Conservation (phyloP, 768 basidiomycete species). For the Lenzites betulinus region DNA sequence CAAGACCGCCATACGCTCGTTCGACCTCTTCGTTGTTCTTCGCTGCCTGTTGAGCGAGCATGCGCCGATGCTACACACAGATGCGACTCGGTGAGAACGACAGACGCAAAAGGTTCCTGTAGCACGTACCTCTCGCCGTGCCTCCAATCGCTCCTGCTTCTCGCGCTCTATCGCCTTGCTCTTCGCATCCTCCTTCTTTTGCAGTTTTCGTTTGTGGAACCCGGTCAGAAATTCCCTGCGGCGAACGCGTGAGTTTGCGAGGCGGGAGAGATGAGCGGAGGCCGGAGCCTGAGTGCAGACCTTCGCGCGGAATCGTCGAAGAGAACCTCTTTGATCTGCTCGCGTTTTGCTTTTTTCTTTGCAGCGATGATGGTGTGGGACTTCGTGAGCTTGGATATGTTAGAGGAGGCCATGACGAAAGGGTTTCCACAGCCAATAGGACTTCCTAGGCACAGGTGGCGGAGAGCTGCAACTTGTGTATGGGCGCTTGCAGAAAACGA, state of each 20-base stretch:
- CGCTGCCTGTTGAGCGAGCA: slow-evolving; percentile 73
- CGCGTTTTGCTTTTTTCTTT: slow-evolving; percentile 64
- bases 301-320: slow-evolving; percentile 87
- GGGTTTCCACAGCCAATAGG: no score
- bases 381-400: slow-evolving; percentile 59
- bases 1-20: slow-evolving; percentile 58
- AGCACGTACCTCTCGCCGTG: slow-evolving; percentile 71
- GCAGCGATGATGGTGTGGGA: slow-evolving; percentile 64
- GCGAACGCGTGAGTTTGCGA: not conserved
- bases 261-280: not conserved
- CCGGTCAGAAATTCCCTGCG: slow-evolving; percentile 88
- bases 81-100: slow-evolving; percentile 6
- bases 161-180: slow-evolving; percentile 75
- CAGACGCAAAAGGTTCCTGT: slow-evolving; percentile 1
- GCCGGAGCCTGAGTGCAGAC: slow-evolving; percentile 40
- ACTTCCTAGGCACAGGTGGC: not conserved
- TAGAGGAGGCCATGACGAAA: slow-evolving; percentile 39
- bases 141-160: slow-evolving; percentile 71
- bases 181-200: slow-evolving; percentile 75
- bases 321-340: slow-evolving; percentile 76
- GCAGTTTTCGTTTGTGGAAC: slow-evolving; percentile 90
- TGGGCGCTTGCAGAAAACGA: slow-evolving; percentile 2
- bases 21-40: slow-evolving; percentile 81
- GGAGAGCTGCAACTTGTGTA: not conserved
- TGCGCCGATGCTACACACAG: slow-evolving; percentile 63